Conservation (phyloP, 352 stramenopile species). For the Peronospora destructor region DNA sequence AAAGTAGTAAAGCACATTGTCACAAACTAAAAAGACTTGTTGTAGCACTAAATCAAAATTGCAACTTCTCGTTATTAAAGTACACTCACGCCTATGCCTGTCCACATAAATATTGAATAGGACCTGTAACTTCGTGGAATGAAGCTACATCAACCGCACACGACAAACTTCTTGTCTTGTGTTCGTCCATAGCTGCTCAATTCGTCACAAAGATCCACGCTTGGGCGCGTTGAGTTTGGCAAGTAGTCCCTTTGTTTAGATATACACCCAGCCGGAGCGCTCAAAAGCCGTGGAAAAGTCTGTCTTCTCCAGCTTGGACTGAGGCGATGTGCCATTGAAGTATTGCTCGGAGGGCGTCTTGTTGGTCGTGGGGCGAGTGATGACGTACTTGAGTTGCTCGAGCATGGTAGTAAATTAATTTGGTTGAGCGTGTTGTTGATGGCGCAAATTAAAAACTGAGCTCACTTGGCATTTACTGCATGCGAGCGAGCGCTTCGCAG, state of each 20-base stretch:
- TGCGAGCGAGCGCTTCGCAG: background rate
- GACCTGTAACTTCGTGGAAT: constrained; percentile 1
- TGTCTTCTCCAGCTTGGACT: constrained; percentile 33
- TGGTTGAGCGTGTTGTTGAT: constrained; percentile 10
- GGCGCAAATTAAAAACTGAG: constrained; percentile 42
- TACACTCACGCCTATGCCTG: constrained; percentile 23
- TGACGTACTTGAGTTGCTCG: constrained; percentile 67
- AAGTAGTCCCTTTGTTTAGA: constrained; percentile 26
- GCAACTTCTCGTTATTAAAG: background rate
- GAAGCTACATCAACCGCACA: background rate
- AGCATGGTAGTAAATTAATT: constrained; percentile 35
- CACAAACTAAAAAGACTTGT: too few species aligned
- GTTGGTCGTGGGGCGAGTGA: constrained; percentile 29
- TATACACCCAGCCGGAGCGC: constrained; percentile 68
- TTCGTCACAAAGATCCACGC: constrained; percentile 2
- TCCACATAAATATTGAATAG: constrained; percentile 29
- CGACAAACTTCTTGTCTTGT: background rate
- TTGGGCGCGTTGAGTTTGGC: background rate
- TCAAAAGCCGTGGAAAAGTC: constrained; percentile 71
- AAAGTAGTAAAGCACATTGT: too few species aligned
- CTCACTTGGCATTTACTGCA: background rate
- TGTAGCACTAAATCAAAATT: background rate
- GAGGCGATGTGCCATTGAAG: constrained; percentile 24
- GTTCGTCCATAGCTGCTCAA: constrained; percentile 1
- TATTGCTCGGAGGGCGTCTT: constrained; percentile 37